Base-by-base conservation (phyloP, 2,329 filamentous ascomycete species). In the Colletotrichum limetticola region DNA sequence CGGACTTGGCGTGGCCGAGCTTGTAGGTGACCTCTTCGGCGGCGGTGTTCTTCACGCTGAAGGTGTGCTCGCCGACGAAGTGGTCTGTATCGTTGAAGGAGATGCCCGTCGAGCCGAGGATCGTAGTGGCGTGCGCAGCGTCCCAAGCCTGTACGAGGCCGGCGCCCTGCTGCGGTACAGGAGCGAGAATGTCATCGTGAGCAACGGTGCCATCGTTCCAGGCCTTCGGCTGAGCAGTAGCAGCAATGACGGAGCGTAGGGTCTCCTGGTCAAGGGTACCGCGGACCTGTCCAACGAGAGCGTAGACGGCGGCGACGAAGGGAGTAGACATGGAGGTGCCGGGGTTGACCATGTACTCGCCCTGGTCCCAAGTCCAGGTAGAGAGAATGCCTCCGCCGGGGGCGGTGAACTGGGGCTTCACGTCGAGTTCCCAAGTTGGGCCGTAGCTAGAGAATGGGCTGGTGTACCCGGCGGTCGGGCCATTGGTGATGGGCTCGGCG, bases 261-360 rank as follows among this genome's bases (percentile, higher is more conserved):
- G 75, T 74, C 68, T 70, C 68, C 22, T 77, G 78, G 28, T 76
- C 77, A 16, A 74, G 66, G 12, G 74, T 80, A 11, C 80, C 79
- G 9, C 80, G 75, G 28, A 75, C 78, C 55, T 81, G 77, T 4
- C 75, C 76, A 32, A 82, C 74, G n/a, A 83, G 79, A 5, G 79
- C 81, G 30, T 78, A 78, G 42, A 81, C 79, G 58, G 80, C 84
- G 24, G 87, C 86, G 4, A 84, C 81, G 32, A 87, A 79, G n/a
- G 87, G 85, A 74, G 83, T 83, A 9, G 87, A 84, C 87, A 90
- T 90, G 1, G 86, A 89, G 0, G 88, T 90, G 12, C 88, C 88
- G 24, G 84, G 86, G 26, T 87, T 80, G 22, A 89, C 83, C 49
- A 83, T 85, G 72, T 89, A 90, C 5, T 78, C 75, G 8, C 83